Base-by-base conservation (phyloP, 768 basidiomycete genomes). In the Cyclocybe cylindracea region DNA sequence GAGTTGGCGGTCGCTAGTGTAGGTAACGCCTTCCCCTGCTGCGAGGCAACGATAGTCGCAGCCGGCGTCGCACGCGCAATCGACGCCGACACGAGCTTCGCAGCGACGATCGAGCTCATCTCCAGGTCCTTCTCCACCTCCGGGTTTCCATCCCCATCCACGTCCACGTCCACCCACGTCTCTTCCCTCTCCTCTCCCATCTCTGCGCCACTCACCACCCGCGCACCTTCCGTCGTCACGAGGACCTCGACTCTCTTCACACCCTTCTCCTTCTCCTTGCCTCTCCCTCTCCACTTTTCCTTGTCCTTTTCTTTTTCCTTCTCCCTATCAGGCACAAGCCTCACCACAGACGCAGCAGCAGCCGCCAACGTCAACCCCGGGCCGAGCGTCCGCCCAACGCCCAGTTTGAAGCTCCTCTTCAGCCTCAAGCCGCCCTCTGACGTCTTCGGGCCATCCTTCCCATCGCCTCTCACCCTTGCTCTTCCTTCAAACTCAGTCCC, bases 351-450 rank as follows among this genome's bases (percentile, higher is more conserved):
- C 43, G 44, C 42, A 37, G 48, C 47, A 11, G 48, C 53, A 45
- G 55, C 54, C 13, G 60, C 56, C 6, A 63, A 47, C 45, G 58
- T 59, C 50, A 61, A 42, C 18, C 49, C 44, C 8, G 60, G 62
- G 5, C 62, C 57, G 34, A 63, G 35, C 19, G 62, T 63, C 34
- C 62, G 53, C 4, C 62, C 62, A 14, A 61, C 60, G 13, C 60
- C 58, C 50, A 58, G n/a, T 36, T 55, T 59, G 54, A 63, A 61
- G 44, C 56, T 63, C 46, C 53, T 53, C 56, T 63, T 63, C 24
- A 61, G 51, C 19, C 57, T 53, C 37, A 55, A 19, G n/a, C n/a
- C n/a, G n/a, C n/a, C n/a, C n/a, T n/a, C n/a, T n/a, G n/a, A n/a
- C n/a, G n/a, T n/a, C n/a, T n/a, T n/a, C n/a, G n/a, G n/a, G n/a